phyloP scores from a whole-genome alignment of 257 asterid species.

The Sherardia arvensis region DNA sequence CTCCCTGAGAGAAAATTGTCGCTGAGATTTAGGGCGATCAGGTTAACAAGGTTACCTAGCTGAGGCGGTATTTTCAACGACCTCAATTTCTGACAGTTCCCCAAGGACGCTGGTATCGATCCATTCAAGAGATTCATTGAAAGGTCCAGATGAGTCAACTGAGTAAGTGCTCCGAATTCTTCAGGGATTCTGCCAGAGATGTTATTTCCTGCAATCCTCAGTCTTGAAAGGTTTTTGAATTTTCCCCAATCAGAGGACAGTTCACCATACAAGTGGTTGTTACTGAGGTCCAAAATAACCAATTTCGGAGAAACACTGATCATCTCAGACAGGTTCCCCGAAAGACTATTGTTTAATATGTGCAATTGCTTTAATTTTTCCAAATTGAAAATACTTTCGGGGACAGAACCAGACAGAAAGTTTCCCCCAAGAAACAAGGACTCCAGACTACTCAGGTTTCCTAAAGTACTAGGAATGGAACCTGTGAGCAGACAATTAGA shows the following conservation, averaged over 20 bases:
- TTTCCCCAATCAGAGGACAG: conserved; percentile 24
- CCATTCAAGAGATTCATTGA: conserved; percentile 24
- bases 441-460: conserved; percentile 5
- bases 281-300: conserved; percentile 26
- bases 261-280: conserved; percentile 24
- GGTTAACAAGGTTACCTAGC: background rate
- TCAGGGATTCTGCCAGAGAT: conserved; percentile 23
- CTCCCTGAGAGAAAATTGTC: background rate
- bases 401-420: conserved; percentile 19
- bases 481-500: background rate
- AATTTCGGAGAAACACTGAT: conserved; percentile 28
- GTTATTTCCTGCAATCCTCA: conserved; percentile 22
- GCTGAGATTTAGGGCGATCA: background rate
- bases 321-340: conserved; percentile 26
- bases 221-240: conserved; percentile 12
- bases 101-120: conserved; percentile 24
- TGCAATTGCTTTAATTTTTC: no score
- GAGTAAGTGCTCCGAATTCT: conserved; percentile 12
- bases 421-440: background rate
- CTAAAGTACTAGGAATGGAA: conserved; percentile 7
- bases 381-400: no score
- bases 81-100: conserved; percentile 12
- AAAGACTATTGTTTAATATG: no score
- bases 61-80: conserved; percentile 10
- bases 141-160: conserved; percentile 14